Base-by-base conservation (phyloP, 2,329 filamentous ascomycete genomes). In the Phyllosticta citriasiana region DNA sequence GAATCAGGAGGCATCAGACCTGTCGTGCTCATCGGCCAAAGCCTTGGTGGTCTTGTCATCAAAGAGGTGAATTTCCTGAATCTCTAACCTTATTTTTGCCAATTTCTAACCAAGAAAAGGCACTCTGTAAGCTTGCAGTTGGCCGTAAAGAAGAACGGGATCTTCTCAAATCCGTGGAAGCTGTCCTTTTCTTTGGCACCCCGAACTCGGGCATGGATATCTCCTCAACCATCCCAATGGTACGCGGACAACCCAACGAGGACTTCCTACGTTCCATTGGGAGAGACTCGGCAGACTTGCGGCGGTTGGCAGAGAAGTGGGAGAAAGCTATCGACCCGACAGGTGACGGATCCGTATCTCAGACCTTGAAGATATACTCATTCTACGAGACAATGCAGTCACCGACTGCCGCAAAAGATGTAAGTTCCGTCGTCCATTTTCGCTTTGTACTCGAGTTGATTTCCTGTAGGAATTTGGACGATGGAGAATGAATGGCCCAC, bases 311-410 rank as follows among this genome's bases (percentile, higher is more conserved):
- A 10, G n/a, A 22, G 12, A 24, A 59, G 8, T 59, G 52, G 50
- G 9, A 27, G 2, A 40, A 22, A 8, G 27, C 16, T 2, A 51
- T 30, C 9, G 24, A 27, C 4, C 4, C 6, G 40, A 12, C 33
- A 8, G 24, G 16, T 9, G 40, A 22, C 1, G 56, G 50, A 4
- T 27, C 9, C 8, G 4, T 26, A 1, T 19, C 56, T 1, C 19
- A 40, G 0, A 2, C 6, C 14, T 4, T 57, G 6, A 9, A 16
- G n/a, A 33, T 59, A 8, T 24, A 53, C 4, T 59, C 57, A 2
- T 59, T 53, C 30, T 59, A 47, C 19, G 57, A 59, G 30, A 59
- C 57, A 1, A 30, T 53, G 19, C 25, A 55, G 7, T 59, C 57
- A 4, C 57, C 51, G 3, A 59, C 57, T 22, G 57, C 57, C 19